phyloP scores from a whole-genome alignment of 805 yeast genomes.

The Yarrowia sp. region DNA sequence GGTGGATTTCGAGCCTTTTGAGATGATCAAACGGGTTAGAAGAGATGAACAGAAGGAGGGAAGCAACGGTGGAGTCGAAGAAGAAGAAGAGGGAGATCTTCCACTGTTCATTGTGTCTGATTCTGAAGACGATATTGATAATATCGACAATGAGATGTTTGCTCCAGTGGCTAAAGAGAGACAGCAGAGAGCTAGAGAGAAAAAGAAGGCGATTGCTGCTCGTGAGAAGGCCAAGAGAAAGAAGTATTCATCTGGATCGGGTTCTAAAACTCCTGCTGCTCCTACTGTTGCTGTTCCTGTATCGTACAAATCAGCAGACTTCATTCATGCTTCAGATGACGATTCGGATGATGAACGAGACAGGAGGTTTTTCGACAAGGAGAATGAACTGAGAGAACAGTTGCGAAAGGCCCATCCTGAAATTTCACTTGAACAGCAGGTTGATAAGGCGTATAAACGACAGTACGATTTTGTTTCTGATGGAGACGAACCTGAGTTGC shows the following conservation, averaged over 20 bases:
- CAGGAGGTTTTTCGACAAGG: conserved; percentile 54
- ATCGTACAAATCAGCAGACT: conserved; percentile 41
- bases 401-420: not conserved
- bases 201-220: not conserved
- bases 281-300: not conserved
- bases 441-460: not conserved
- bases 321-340: conserved; percentile 61
- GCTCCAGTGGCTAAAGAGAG: conserved; percentile 17
- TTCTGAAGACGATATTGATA: conserved; percentile 28
- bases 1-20: conserved; percentile 8
- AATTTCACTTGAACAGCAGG: not conserved
- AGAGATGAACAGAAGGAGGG: conserved; percentile 31
- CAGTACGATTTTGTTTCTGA: not conserved
- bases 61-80: conserved; percentile 29
- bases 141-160: not conserved
- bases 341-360: conserved; percentile 58
- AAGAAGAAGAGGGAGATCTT: not conserved
- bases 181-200: conserved; percentile 15
- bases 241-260: too few species aligned
- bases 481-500: not conserved
- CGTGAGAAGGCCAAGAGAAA: not conserved
- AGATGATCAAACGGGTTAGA: conserved; percentile 26
- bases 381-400: conserved; percentile 40
- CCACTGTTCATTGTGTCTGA: conserved; percentile 17
- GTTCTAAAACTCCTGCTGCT: not conserved